A percentile compares a stretch with the other conserved stretches of the same genome.
These are phyloP conservation scores for Pichia kudriavzevii DNA, from an alignment of 1,139 yeast species.

Conservation along the genomic window DNA sequence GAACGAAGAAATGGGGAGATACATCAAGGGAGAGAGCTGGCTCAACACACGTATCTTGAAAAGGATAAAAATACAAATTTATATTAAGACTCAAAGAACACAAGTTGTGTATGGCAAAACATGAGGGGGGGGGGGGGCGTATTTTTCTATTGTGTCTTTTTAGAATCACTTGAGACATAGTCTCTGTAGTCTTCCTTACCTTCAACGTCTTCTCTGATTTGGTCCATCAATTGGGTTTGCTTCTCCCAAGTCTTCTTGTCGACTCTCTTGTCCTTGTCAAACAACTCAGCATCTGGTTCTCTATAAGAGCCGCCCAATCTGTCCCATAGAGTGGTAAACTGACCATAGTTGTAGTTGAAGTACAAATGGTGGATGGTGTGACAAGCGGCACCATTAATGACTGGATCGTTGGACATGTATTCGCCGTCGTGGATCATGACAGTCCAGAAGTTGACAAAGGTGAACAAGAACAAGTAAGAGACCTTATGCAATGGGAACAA, in stretches of 20 bases:
- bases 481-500: constrained; percentile 88
- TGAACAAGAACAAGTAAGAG: constrained; percentile 70
- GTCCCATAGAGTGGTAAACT: constrained; percentile 97
- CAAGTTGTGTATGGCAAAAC: too few relatives aligned
- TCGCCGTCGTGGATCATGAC: constrained; percentile 98
- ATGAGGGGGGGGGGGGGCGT: too few relatives aligned
- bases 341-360: constrained; percentile 96
- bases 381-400: constrained; percentile 95
- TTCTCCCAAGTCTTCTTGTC: constrained; percentile 60
- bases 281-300: constrained; percentile 81
- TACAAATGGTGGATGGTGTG: constrained; percentile 95
- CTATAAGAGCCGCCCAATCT: constrained; percentile 91
- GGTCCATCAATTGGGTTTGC: constrained; percentile 73
- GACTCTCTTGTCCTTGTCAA: constrained; percentile 54
- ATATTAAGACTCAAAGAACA: too few relatives aligned
- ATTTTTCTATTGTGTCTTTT: constrained; percentile 11
- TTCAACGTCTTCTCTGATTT: constrained; percentile 72
- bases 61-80: too few relatives aligned
- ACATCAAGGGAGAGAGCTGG: not conserved
- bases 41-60: too few relatives aligned
- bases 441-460: constrained; percentile 95
- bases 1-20: not conserved
- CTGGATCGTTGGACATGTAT: constrained; percentile 86
- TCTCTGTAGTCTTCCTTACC: constrained; percentile 58
- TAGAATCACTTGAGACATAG: constrained; percentile 35